These are phyloP conservation scores for Populus hybrid DNA, from an alignment of 441 rosid species.

Conservation along the genomic window DNA sequence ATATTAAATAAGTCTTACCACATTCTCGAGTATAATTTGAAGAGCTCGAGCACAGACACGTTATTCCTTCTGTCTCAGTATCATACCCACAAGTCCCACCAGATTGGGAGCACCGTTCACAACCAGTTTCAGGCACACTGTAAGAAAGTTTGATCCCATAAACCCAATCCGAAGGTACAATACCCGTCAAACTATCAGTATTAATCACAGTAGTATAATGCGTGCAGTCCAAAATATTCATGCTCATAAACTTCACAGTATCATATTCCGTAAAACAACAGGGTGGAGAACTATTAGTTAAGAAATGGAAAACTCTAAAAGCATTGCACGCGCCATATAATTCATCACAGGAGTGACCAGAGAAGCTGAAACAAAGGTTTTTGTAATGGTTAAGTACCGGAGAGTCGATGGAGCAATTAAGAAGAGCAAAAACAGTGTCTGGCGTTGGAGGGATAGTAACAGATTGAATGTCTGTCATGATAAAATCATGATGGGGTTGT, in stretches of 20 bases:
- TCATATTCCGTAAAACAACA: constrained; percentile 85
- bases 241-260: constrained; percentile 73
- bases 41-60: constrained; percentile 64
- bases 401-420: constrained; percentile 85
- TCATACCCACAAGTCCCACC: constrained; percentile 85
- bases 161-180: constrained; percentile 73
- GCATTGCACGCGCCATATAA: constrained; percentile 66
- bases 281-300: constrained; percentile 48
- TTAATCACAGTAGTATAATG: constrained; percentile 66
- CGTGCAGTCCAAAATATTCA: constrained; percentile 81
- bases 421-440: constrained; percentile 80
- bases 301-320: constrained; percentile 55
- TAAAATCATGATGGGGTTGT: constrained; percentile 82
- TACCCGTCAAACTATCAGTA: constrained; percentile 44
- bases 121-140: constrained; percentile 66
- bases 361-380: constrained; percentile 63
- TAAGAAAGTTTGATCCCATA: constrained; percentile 70
- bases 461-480: constrained; percentile 57
- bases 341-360: constrained; percentile 83
- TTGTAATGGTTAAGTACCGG: constrained; percentile 78
- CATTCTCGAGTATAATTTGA: constrained; percentile 64
- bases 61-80: constrained; percentile 55
- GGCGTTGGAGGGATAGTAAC: constrained; percentile 62
- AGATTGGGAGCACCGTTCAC: constrained; percentile 59
- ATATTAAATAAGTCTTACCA: constrained; percentile 36